Evolutionary conservation across 2,329 filamentous ascomycete genomes (phyloP).

Genomic region (Verticillium zaregamsianum): DNA sequence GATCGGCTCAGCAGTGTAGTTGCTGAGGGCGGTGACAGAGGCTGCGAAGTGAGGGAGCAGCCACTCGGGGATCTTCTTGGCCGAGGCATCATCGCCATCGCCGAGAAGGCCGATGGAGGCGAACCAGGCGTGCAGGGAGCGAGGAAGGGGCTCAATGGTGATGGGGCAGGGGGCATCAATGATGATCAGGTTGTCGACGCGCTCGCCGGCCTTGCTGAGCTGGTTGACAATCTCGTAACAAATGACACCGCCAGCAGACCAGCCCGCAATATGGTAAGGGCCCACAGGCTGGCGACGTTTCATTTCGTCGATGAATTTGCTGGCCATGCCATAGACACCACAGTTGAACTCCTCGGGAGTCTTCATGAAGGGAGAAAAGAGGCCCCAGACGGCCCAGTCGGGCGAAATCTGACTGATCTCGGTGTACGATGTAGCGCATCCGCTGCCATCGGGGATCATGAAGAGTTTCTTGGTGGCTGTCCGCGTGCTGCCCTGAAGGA

Average conservation of each 20-base stretch:
- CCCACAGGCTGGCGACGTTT: slow-evolving; percentile 65
- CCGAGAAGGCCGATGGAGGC: slow-evolving; percentile 68
- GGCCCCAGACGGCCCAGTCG: slow-evolving; percentile 46
- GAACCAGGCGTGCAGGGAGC: slow-evolving; percentile 65
- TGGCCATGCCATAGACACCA: slow-evolving; percentile 51
- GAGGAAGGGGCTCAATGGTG: slow-evolving; percentile 64
- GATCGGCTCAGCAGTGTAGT: slow-evolving; percentile 63
- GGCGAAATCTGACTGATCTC: slow-evolving; percentile 49
- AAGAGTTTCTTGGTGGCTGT: slow-evolving; percentile 42
- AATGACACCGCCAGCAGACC: slow-evolving; percentile 73
- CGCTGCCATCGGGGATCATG: slow-evolving; percentile 53
- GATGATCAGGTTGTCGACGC: slow-evolving; percentile 56
- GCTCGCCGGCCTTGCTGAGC: slow-evolving; percentile 52
- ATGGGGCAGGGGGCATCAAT: slow-evolving; percentile 65
- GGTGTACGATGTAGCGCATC: slow-evolving; percentile 64
- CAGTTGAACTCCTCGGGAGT: slow-evolving; percentile 52
- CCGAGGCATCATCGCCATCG: slow-evolving; percentile 45
- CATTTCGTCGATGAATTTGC: slow-evolving; percentile 51
- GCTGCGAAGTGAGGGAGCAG: slow-evolving; percentile 69
- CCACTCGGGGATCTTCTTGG: slow-evolving; percentile 63
- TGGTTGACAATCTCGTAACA: slow-evolving; percentile 64
- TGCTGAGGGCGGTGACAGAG: slow-evolving; percentile 63
- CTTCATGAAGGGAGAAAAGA: slow-evolving; percentile 62
- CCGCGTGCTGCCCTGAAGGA: slow-evolving; percentile 45
- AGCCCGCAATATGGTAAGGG: slow-evolving; percentile 65